Evolutionary conservation across 106 monocot species (phyloP).

Genomic region (Vanilla planifolia): DNA sequence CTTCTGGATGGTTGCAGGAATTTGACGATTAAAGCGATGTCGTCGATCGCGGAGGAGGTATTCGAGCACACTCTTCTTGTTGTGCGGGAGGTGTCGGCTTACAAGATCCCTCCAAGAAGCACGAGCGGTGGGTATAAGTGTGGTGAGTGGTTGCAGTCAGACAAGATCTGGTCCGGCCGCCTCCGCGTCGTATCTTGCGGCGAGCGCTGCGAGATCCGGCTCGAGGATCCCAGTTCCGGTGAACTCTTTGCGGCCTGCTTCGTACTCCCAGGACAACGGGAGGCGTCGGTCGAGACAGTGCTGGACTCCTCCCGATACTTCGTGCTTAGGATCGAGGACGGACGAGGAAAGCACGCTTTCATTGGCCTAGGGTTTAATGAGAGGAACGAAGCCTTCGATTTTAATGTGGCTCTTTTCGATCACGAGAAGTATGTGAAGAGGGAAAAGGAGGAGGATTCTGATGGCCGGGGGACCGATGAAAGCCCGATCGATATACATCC

Average conservation of each 20-base stretch:
- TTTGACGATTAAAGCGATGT: slow-evolving; percentile 4
- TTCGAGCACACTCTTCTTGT: slow-evolving; percentile 97
- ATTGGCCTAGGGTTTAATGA: slow-evolving; percentile 48
- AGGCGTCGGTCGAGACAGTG: slow-evolving; percentile 74
- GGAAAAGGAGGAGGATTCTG: slow-evolving; percentile 42
- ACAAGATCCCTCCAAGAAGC: slow-evolving; percentile 90
- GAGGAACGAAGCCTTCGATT: slow-evolving; percentile 95
- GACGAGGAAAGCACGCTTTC: slow-evolving; percentile 86
- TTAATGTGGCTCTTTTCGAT: slow-evolving; percentile 93
- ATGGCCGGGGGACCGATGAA: slow-evolving; percentile 7
- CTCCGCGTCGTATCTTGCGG: slow-evolving; percentile 92
- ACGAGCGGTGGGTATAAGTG: slow-evolving; percentile 94
- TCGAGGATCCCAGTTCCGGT: slow-evolving; percentile 87
- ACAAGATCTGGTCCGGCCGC: slow-evolving; percentile 96
- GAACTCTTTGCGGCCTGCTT: slow-evolving; percentile 96
- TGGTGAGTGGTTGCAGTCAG: slow-evolving; percentile 96
- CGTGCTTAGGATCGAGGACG: slow-evolving; percentile 91
- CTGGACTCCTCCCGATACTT: slow-evolving; percentile 94
- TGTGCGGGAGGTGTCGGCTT: slow-evolving; percentile 93
- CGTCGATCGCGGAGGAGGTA: slow-evolving; percentile 48
- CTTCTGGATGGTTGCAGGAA: neutral
- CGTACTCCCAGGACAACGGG: slow-evolving; percentile 62
- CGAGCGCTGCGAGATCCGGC: slow-evolving; percentile 87
- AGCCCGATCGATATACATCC: slow-evolving; percentile 19
- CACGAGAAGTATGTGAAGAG: slow-evolving; percentile 90